phyloP scores from a whole-genome alignment of 2,329 filamentous ascomycete species.

The Pseudohalonectria lignicola region DNA sequence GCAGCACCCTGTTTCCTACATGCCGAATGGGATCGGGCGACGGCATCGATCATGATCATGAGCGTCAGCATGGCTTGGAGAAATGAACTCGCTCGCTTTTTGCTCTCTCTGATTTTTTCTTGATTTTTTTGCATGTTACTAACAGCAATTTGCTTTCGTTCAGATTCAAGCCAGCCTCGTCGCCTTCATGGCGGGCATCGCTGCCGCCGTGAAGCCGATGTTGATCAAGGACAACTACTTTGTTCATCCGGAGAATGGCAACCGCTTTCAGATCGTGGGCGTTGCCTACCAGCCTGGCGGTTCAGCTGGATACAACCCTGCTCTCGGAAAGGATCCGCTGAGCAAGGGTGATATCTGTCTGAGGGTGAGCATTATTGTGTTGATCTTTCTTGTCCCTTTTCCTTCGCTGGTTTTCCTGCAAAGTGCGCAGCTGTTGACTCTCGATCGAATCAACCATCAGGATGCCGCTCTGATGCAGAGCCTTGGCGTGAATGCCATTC shows the following conservation, averaged over 20 bases:
- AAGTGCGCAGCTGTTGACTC: too few relatives aligned
- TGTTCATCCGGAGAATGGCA: constrained; percentile 45
- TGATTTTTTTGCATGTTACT: too few relatives aligned
- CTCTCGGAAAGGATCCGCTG: constrained; percentile 43
- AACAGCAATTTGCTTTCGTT: too few relatives aligned
- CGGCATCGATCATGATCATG: too few relatives aligned
- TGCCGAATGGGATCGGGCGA: too few relatives aligned
- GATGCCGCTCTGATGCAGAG: constrained; percentile 57
- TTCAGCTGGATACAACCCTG: constrained; percentile 48
- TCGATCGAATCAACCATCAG: too few relatives aligned
- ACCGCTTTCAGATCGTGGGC: constrained; percentile 55
- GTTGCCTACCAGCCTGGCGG: constrained; percentile 61
- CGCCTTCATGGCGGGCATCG: constrained; percentile 40
- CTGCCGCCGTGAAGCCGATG: constrained; percentile 45
- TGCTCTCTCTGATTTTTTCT: too few relatives aligned
- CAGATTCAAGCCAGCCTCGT: constrained; percentile 33
- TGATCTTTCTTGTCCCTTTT: too few relatives aligned
- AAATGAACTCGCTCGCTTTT: too few relatives aligned
- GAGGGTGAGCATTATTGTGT: constrained; percentile 18
- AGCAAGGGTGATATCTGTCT: constrained; percentile 46
- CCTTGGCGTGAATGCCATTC: constrained; percentile 55
- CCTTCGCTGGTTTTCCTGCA: too few relatives aligned
- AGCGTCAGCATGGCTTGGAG: too few relatives aligned
- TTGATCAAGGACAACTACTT: constrained; percentile 47
- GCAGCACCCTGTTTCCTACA: too few relatives aligned